phyloP scores from a whole-genome alignment of 768 basidiomycete genomes.

The Lyophyllum semitale region DNA sequence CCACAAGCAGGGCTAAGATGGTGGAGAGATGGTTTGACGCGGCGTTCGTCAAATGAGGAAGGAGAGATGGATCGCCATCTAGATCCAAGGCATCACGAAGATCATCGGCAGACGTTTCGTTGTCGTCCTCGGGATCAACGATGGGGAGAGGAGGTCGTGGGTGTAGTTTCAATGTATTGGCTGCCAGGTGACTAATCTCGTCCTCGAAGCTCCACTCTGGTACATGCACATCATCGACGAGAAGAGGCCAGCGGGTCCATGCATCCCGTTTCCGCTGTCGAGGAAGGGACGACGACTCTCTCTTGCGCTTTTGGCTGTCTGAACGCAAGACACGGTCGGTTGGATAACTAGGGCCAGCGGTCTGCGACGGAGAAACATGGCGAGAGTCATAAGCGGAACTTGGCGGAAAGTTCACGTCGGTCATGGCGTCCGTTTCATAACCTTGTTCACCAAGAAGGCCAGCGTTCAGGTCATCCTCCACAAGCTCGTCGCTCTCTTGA shows the following conservation, averaged over 20 bases:
- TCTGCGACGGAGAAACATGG: slow-evolving; percentile 9
- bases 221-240: slow-evolving; percentile 55
- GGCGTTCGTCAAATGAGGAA: slow-evolving; percentile 41
- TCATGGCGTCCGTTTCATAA: slow-evolving; percentile 5
- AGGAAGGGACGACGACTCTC: slow-evolving; percentile 7
- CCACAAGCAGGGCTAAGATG: slow-evolving; percentile 55
- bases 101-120: not conserved
- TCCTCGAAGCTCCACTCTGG: slow-evolving; percentile 76
- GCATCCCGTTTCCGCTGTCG: slow-evolving; percentile 38
- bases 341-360: slow-evolving; percentile 2
- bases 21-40: slow-evolving; percentile 48
- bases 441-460: not conserved
- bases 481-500: slow-evolving; percentile 24
- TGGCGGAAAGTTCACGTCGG: slow-evolving; percentile 1
- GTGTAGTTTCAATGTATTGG: slow-evolving; percentile 32
- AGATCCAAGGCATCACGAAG: slow-evolving; percentile 19
- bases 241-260: slow-evolving; percentile 82
- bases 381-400: slow-evolving; percentile 11
- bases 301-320: slow-evolving; percentile 23
- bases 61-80: slow-evolving; percentile 28
- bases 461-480: slow-evolving; percentile 6
- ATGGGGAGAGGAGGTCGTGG: slow-evolving; percentile 16
- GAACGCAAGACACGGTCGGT: not conserved
- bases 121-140: not conserved
- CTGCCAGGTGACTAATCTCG: slow-evolving; percentile 56